These are phyloP conservation scores for Pseudonectria foliicola DNA, from an alignment of 2,329 filamentous ascomycete genomes.

Conservation along the genomic window DNA sequence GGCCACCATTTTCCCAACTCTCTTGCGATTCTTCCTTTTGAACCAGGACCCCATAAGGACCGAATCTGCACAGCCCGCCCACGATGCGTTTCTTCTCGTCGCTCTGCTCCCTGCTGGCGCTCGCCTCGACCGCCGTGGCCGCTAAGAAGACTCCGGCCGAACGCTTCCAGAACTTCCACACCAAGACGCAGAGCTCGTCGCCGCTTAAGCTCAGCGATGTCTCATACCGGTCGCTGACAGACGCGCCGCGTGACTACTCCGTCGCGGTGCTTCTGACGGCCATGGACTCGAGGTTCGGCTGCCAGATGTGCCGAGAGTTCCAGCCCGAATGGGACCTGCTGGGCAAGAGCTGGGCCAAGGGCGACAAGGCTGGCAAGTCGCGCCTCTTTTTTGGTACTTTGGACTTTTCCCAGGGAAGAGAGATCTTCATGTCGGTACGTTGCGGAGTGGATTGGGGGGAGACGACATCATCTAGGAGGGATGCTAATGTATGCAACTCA, in stretches of 20 bases:
- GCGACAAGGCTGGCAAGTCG: constrained; percentile 67
- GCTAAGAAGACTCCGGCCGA: constrained; percentile 58
- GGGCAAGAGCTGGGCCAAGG: constrained; percentile 78
- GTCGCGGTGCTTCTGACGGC: constrained; percentile 81
- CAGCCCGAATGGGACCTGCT: constrained; percentile 91
- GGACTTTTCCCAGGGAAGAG: constrained; percentile 80
- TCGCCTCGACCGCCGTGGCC: constrained; percentile 52
- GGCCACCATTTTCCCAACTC: constrained; percentile 13
- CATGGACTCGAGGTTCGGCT: constrained; percentile 74
- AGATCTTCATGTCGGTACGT: constrained; percentile 77
- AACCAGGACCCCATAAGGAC: not conserved
- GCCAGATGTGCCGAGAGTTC: constrained; percentile 80
- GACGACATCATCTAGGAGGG: not conserved
- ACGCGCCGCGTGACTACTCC: constrained; percentile 74
- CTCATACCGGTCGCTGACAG: constrained; percentile 68
- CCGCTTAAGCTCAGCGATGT: constrained; percentile 74
- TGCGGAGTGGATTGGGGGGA: not conserved
- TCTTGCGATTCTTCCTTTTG: constrained; percentile 1
- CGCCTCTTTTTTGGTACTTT: constrained; percentile 74
- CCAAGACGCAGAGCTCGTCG: constrained; percentile 55
- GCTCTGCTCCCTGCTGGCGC: constrained; percentile 55
- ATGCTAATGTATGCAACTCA: constrained; percentile 29
- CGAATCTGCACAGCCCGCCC: constrained; percentile 12
- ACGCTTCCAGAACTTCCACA: constrained; percentile 64
- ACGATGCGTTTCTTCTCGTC: constrained; percentile 64